Percentiles rank a stretch among this genome's conserved stretches.
phyloP scores from a whole-genome alignment of 2,329 filamentous ascomycete species.

The Fusarium sp. region DNA sequence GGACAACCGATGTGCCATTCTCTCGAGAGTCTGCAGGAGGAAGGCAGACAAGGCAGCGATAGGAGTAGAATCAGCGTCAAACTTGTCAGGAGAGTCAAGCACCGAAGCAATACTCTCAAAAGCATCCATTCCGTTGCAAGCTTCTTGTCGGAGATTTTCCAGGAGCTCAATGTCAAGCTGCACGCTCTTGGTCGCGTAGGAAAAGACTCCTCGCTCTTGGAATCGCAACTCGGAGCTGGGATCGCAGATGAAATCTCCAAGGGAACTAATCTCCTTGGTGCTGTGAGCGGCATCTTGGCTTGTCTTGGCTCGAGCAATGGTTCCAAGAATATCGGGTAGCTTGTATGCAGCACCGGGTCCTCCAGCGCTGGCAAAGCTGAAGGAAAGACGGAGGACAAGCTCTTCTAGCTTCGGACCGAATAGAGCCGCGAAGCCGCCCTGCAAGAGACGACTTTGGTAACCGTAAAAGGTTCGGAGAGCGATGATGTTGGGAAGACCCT shows the following conservation, averaged over 20 bases:
- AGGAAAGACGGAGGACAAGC: slow-evolving; percentile 63
- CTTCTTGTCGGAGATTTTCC: slow-evolving; percentile 63
- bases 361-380: slow-evolving; percentile 58
- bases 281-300: slow-evolving; percentile 57
- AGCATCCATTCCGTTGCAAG: slow-evolving; percentile 65
- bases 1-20: slow-evolving; percentile 62
- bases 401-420: slow-evolving; percentile 64
- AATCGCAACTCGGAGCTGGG: slow-evolving; percentile 57
- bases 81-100: slow-evolving; percentile 42
- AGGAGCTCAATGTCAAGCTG: slow-evolving; percentile 64
- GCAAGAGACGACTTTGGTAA: slow-evolving; percentile 62
- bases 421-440: slow-evolving; percentile 60
- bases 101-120: slow-evolving; percentile 56
- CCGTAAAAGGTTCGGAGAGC: slow-evolving; percentile 63
- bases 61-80: slow-evolving; percentile 50
- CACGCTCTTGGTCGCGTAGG: slow-evolving; percentile 60
- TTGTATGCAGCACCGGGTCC: slow-evolving; percentile 54
- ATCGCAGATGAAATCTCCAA: slow-evolving; percentile 61
- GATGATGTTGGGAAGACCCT: slow-evolving; percentile 58
- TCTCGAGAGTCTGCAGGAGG: slow-evolving; percentile 62
- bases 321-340: slow-evolving; percentile 41
- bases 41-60: slow-evolving; percentile 56
- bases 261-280: slow-evolving; percentile 59
- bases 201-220: slow-evolving; percentile 62
- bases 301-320: slow-evolving; percentile 44